Conservation (phyloP, 2,329 filamentous ascomycete genomes). For the Tolypocladium tropicale region DNA sequence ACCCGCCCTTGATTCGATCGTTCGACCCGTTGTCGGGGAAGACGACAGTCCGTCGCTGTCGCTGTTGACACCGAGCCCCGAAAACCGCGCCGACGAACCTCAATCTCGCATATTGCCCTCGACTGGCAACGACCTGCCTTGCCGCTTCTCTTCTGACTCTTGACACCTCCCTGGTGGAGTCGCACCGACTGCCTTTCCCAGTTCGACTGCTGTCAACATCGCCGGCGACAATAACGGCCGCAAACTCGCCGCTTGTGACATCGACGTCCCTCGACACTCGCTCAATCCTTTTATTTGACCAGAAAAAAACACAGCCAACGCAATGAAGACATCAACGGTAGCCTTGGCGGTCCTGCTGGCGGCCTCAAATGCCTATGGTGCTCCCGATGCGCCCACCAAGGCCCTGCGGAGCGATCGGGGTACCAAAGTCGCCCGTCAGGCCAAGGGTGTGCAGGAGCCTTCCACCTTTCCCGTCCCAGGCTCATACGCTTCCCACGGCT, state of each 20-base stretch:
- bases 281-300: constrained; percentile 4
- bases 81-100: neutral
- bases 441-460: constrained; percentile 21
- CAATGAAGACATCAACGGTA: constrained; percentile 21
- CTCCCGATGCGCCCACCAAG: constrained; percentile 6
- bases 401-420: neutral
- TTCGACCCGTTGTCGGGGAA: neutral
- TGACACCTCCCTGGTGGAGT: neutral
- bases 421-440: neutral
- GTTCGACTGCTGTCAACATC: neutral
- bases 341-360: constrained; percentile 18
- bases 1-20: neutral
- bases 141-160: neutral
- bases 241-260: neutral
- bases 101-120: neutral
- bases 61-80: neutral
- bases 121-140: neutral
- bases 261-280: neutral
- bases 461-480: constrained; percentile 23
- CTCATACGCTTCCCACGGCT: constrained; percentile 37
- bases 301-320: neutral
- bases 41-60: neutral
- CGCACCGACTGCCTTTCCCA: neutral
- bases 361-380: constrained; percentile 13
- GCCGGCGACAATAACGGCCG: neutral